Evolutionary conservation across 1,139 yeast species (phyloP), one percentile per base, ranked within the genome.

Genomic region (Suhomyces terraborum): DNA sequence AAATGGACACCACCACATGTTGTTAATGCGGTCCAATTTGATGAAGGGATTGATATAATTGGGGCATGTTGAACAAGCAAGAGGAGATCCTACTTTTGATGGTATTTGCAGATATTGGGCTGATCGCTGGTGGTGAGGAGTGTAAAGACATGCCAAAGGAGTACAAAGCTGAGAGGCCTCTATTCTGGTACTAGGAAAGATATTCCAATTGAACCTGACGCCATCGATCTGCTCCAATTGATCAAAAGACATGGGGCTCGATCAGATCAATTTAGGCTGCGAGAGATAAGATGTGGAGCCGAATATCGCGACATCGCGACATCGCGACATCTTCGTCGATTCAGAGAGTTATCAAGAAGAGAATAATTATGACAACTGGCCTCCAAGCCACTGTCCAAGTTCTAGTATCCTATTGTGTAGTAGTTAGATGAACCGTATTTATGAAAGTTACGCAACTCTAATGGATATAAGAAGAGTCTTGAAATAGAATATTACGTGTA

Each of bases 181-280:
- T 7, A 68, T 51, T 26, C 72, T 54, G 0, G 75, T 70, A 17
- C 65, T 58, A 0, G 77, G 75, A 49, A 80, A 72, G 2, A 75
- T 65, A 53, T 79, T 75, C 84, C 83, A 80, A 51, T 79, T 79
- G 67, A 79, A 79, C 30, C 73, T 62, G 23, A 69, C 66, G 28
- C 78, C 78, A 55, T 73, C 71, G 51, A 69, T 62, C 46, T 72
- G 76, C 55, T 71, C 77, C 31, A 75, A 73, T 55, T 70, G 75
- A 59, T 71, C 76, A 47, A 72, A 71, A 54, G 71, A 67, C 77
- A 73, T 71, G 19, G 5, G 21, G 9, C 4, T 10, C 27, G 13
- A 2, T 3, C 12, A 6, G 9, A 12, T 10, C 27, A 24, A 2
- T 3, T 12, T 9, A 13, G 23, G 26, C 18, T 30, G 29, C 18